Evolutionary conservation across 2,329 filamentous ascomycete genomes (phyloP), one percentile per base, ranked within the genome.

Genomic region (Fusarium clavum): DNA sequence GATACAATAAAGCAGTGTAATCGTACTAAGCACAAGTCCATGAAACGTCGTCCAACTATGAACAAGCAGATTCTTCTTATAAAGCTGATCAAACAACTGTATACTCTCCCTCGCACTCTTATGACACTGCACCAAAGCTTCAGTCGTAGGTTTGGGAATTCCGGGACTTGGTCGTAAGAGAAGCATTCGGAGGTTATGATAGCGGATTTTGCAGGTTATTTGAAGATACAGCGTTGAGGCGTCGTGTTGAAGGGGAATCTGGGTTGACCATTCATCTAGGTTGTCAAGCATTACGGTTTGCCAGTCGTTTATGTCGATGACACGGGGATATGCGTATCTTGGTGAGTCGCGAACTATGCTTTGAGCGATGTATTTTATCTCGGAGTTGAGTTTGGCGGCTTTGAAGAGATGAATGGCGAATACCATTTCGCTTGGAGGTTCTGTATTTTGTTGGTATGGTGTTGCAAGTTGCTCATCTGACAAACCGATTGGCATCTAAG

Each of bases 361-460:
- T 57, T 87, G 85, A 38, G 85, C 82, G 5, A 87, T 79, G 49
- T 87, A 87, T 74, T 87, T 87, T n/a, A 87, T 86, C 69, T 88
- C 86, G 0, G 86, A 87, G 59, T 87, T 88, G 8, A 87, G 77
- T 20, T 79, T 82, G 0, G 83, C 78, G 1, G 84, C 78, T 49
- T 76, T 80, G 71, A 87, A 87, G 0, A 87, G 73, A 51, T 86
- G 85, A 10, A 87, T 80, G 0, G 84, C 81, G 51, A 80, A 84
- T 1, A 79, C 72, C 70, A 85, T 82, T 11, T 68, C 70, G 4
- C 51, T 66, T 0, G 45, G 14, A 3, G 20, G 2, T 7, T 30
- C 44, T 9, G 14, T 1, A 6, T 9, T 25, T 14, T 44, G 40
- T 10, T 63, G 58, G 20, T 43, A 30, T 1, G 52, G 20, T 0